phyloP scores from a whole-genome alignment of 495 filamentous ascomycete genomes.

The Talaromyces borbonicus region DNA sequence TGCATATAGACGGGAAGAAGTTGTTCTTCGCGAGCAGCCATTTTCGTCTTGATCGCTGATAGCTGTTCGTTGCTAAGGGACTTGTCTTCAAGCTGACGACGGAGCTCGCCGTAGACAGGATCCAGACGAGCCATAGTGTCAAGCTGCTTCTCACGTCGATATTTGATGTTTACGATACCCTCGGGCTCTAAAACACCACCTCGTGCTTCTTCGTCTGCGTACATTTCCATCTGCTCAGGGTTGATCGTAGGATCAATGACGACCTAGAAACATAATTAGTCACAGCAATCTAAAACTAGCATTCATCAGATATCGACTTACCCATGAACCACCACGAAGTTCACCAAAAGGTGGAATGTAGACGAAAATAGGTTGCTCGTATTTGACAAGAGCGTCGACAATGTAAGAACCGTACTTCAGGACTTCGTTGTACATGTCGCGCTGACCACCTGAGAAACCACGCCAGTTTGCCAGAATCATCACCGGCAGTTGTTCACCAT shows the following conservation, averaged over 20 bases:
- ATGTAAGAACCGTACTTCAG: slow-evolving; percentile 99
- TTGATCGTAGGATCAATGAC: slow-evolving; percentile 98
- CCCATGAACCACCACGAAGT: slow-evolving; percentile 96
- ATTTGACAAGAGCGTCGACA: slow-evolving; percentile 95
- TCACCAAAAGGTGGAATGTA: slow-evolving; percentile 97
- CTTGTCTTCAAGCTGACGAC: slow-evolving; percentile 61
- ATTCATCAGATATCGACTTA: slow-evolving; percentile 28
- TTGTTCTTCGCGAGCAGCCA: slow-evolving; percentile 77
- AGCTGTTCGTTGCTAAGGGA: slow-evolving; percentile 62
- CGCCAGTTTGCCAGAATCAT: slow-evolving; percentile 99
- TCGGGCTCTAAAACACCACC: slow-evolving; percentile 97
- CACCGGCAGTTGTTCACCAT: slow-evolving; percentile 92
- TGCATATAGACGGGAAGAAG: slow-evolving; percentile 89
- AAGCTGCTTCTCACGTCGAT: slow-evolving; percentile 91
- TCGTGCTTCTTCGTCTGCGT: slow-evolving; percentile 90
- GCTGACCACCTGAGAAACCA: slow-evolving; percentile 98
- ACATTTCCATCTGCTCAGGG: slow-evolving; percentile 96
- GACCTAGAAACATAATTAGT: slow-evolving; percentile 47
- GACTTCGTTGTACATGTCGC: slow-evolving; percentile 99
- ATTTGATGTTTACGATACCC: slow-evolving; percentile 97
- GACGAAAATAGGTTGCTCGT: slow-evolving; percentile 95
- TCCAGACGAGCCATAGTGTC: slow-evolving; percentile 97
- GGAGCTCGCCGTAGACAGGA: slow-evolving; percentile 68
- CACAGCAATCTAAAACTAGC: no score
- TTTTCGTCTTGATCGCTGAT: slow-evolving; percentile 69